These are phyloP conservation scores for Dendrocalamus sinicus DNA, from an alignment of 176 grass and related monocot species.

Conservation along the genomic window DNA sequence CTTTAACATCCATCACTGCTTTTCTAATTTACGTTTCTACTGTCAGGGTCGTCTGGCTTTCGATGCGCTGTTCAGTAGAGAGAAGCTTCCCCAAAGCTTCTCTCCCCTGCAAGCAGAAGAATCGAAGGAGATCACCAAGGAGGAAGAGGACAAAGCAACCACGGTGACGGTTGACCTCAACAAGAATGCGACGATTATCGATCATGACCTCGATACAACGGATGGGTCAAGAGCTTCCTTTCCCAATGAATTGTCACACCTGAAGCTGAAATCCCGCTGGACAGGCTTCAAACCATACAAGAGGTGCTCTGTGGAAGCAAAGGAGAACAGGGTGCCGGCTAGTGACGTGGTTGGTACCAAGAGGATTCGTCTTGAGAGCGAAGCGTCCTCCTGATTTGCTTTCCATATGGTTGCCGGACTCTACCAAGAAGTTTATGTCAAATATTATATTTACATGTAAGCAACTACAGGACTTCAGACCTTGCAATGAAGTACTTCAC, in stretches of 20 bases:
- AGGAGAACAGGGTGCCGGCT: conserved; percentile 61
- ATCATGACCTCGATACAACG: conserved; percentile 44
- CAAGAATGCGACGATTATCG: conserved; percentile 43
- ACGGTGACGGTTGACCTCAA: conserved; percentile 64
- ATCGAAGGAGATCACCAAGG: conserved; percentile 41
- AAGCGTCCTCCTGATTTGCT: conserved; percentile 61
- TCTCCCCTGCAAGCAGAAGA: conserved; percentile 59
- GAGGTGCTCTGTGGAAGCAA: conserved; percentile 85
- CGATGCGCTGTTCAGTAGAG: conserved; percentile 81
- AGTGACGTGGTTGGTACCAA: conserved; percentile 68
- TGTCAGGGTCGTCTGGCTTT: conserved; percentile 97
- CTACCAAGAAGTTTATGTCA: conserved; percentile 26
- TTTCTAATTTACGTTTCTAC: conserved; percentile 71
- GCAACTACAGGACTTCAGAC: conserved; percentile 47
- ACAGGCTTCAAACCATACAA: conserved; percentile 98
- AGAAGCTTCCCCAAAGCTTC: conserved; percentile 93
- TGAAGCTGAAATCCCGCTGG: conserved; percentile 67
- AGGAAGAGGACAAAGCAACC: conserved; percentile 46
- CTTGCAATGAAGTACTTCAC: conserved; percentile 57
- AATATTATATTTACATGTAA: conserved; percentile 53
- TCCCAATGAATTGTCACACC: conserved; percentile 44
- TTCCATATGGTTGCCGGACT: conserved; percentile 30
- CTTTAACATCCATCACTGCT: conserved; percentile 46
- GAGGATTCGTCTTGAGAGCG: conserved; percentile 79
- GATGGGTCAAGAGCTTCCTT: conserved; percentile 44